These are phyloP conservation scores for Mariannaea elegans DNA, from an alignment of 2,329 filamentous ascomycete genomes.

Conservation along the genomic window DNA sequence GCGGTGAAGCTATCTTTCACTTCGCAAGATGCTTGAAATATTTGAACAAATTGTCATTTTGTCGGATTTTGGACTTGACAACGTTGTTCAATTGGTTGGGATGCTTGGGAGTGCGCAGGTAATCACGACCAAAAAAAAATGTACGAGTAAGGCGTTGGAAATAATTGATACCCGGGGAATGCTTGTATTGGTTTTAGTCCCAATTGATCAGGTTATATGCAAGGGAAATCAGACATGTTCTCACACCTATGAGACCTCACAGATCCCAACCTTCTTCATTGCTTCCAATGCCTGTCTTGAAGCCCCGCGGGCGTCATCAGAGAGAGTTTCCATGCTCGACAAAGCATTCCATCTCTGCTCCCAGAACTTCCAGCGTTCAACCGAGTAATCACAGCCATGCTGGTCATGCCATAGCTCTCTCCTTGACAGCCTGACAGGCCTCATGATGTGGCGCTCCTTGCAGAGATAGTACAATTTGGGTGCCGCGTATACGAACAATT, in stretches of 20 bases:
- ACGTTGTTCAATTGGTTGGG: neutral
- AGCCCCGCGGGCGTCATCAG: neutral
- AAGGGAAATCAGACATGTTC: neutral
- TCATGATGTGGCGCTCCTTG: neutral
- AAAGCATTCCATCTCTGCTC: conserved; percentile 14
- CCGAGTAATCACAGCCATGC: neutral
- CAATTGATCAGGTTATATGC: neutral
- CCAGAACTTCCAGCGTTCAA: conserved; percentile 11
- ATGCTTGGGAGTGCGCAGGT: neutral
- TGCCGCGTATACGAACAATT: conserved; percentile 15
- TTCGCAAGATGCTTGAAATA: conserved; percentile 3
- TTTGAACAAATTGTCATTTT: neutral
- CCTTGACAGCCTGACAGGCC: neutral
- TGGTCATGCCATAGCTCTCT: neutral
- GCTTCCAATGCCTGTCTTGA: conserved; percentile 6
- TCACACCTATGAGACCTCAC: too few relatives aligned
- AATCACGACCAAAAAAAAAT: neutral
- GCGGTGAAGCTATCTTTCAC: conserved; percentile 38
- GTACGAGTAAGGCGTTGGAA: conserved; percentile 8
- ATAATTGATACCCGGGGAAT: conserved; percentile 15
- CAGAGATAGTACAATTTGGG: conserved; percentile 2
- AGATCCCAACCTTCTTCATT: conserved; percentile 6
- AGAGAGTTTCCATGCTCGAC: neutral
- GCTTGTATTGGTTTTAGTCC: neutral
- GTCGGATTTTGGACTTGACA: neutral